A percentile compares a stretch with the other conserved stretches of the same genome.
phyloP scores from a whole-genome alignment of 352 stramenopile genomes.

The Pelagophyceae sp. region DNA sequence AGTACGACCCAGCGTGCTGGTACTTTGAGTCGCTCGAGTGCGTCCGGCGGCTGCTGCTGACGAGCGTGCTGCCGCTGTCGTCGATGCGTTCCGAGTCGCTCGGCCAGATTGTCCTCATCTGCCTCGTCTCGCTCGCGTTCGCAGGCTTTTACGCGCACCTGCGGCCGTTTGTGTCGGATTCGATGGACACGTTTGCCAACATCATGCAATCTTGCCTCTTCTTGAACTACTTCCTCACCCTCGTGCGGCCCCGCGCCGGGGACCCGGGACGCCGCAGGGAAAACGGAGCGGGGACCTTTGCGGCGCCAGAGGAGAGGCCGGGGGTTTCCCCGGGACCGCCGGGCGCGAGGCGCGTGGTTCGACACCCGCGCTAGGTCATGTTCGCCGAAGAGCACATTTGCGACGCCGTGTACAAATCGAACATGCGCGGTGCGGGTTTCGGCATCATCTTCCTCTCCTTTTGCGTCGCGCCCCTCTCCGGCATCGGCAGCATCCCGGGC shows the following conservation, averaged over 20 bases:
- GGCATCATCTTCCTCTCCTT: neutral
- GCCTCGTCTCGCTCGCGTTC: neutral
- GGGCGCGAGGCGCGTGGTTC: too few relatives aligned
- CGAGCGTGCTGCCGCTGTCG: neutral
- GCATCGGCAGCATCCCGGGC: neutral
- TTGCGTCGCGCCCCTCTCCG: neutral
- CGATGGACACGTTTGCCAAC: constrained; percentile 1
- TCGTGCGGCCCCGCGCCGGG: too few relatives aligned
- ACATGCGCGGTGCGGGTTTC: neutral
- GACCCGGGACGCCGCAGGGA: too few relatives aligned
- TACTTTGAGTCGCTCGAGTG: constrained; percentile 24
- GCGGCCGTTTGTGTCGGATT: neutral
- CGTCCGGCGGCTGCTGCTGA: constrained; percentile 12
- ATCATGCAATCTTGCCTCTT: neutral
- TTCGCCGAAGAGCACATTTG: neutral
- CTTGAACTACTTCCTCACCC: neutral
- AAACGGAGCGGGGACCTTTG: too few relatives aligned
- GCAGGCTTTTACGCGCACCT: neutral
- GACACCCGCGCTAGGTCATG: too few relatives aligned
- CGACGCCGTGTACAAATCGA: neutral
- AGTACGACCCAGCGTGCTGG: constrained; percentile 22
- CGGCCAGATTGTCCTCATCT: neutral
- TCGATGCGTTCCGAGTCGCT: neutral
- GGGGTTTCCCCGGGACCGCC: too few relatives aligned
- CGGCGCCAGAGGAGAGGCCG: too few relatives aligned